These are phyloP conservation scores for Pilasporangium apinafurcum DNA, from an alignment of 352 stramenopile species.

Conservation along the genomic window DNA sequence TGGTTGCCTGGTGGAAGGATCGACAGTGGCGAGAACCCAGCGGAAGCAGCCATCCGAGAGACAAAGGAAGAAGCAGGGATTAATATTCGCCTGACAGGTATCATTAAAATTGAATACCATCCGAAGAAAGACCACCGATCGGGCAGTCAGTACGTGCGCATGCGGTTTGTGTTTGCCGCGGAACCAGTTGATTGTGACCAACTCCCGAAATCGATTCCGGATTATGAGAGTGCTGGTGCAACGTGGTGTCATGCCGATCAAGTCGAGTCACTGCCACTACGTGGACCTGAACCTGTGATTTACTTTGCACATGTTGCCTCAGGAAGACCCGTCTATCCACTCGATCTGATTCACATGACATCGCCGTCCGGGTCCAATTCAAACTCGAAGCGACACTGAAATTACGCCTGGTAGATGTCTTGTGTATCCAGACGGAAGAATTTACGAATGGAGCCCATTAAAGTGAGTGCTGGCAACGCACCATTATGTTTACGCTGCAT, in stretches of 20 bases:
- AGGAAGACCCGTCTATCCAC: conserved; percentile 66
- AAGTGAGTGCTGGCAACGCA: conserved; percentile 33
- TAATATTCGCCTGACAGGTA: conserved; percentile 67
- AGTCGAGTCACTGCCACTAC: conserved; percentile 54
- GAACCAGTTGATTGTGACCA: conserved; percentile 74
- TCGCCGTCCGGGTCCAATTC: conserved; percentile 18
- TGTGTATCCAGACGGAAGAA: conserved; percentile 55
- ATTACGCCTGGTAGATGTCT: conserved; percentile 59
- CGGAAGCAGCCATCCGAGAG: conserved; percentile 71
- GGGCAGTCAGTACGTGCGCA: conserved; percentile 69
- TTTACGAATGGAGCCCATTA: conserved; percentile 58
- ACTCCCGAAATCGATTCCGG: conserved; percentile 80
- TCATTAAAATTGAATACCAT: conserved; percentile 84
- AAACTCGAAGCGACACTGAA: conserved; percentile 1
- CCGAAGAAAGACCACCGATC: conserved; percentile 73
- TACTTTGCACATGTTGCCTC: conserved; percentile 73
- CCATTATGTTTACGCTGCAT: conserved; percentile 66
- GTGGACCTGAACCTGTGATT: conserved; percentile 60
- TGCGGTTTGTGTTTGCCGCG: conserved; percentile 84
- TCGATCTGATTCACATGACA: conserved; percentile 68
- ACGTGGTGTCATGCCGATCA: conserved; percentile 76
- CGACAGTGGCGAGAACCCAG: conserved; percentile 72
- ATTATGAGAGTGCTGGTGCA: conserved; percentile 80
- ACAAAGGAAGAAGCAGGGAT: conserved; percentile 85
- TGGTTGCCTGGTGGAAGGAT: conserved; percentile 77